Percentiles rank a stretch among this genome's conserved stretches.
Evolutionary conservation across 192 early-diverging fungal species (phyloP).

Genomic region (Podila clonocystis): DNA sequence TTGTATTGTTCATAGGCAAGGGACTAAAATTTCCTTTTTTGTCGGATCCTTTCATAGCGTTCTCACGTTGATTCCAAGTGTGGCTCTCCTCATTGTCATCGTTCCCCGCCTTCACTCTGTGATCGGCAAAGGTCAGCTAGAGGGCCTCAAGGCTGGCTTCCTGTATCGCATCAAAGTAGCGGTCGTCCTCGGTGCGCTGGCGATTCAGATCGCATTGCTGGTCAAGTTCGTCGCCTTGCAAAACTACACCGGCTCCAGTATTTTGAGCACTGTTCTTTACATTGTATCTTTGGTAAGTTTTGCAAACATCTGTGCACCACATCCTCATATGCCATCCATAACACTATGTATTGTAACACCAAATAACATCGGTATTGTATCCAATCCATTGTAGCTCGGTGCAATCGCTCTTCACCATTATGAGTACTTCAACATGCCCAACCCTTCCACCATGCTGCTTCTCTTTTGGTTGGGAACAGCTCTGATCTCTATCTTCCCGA

Average conservation of each 20-base stretch:
- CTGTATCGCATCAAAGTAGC: slow-evolving; percentile 15
- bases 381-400: slow-evolving; percentile 7
- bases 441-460: slow-evolving; percentile 57
- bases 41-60: slow-evolving; percentile 4
- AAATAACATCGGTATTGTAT: too few species aligned
- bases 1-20: too few species aligned
- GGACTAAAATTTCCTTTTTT: too few species aligned
- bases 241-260: slow-evolving; percentile 4
- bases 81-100: slow-evolving; percentile 8
- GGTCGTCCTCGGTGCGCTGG: not conserved
- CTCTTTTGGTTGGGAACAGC: slow-evolving; percentile 61
- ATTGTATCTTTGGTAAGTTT: slow-evolving; percentile 24
- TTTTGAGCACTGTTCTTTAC: slow-evolving; percentile 29
- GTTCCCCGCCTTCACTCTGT: slow-evolving; percentile 26
- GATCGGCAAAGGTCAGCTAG: slow-evolving; percentile 29
- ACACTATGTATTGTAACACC: too few species aligned
- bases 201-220: slow-evolving; percentile 22
- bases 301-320: too few species aligned
- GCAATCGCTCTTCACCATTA: slow-evolving; percentile 21
- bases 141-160: slow-evolving; percentile 1
- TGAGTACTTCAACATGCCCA: slow-evolving; percentile 43
- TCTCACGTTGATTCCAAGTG: slow-evolving; percentile 19
- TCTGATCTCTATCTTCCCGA: slow-evolving; percentile 47
- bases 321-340: too few species aligned
- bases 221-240: slow-evolving; percentile 3